Evolutionary conservation across 441 rosid species (phyloP), one percentile per base, ranked within the genome.

Genomic region (Adansonia madagascariensis): DNA sequence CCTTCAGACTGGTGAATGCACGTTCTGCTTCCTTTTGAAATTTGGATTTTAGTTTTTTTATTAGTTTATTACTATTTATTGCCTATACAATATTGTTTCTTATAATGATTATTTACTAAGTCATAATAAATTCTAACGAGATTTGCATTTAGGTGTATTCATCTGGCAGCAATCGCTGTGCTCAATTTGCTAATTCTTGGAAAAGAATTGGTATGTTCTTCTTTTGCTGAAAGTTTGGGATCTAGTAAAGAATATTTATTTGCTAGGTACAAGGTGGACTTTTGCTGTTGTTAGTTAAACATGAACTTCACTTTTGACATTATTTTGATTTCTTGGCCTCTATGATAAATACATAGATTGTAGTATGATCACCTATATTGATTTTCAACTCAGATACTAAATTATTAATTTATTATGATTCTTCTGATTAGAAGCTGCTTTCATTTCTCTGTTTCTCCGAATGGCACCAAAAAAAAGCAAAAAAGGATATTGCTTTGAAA

Each of bases 91-190:
- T 47, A 60, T 71, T 65, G 3, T 24, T n/a, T 61, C 43, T 61
- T 69, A 17, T 35, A 0, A 3, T 53, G 24, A 15, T 22, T 17
- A 24, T 57, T 44, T 77, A 50, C 71, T 18, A 7, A 8, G 55
- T 6, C 27, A 18, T 41, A 31, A 73, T 41, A 24, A 56, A 49
- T 68, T 17, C 71, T 78, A n/a, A 69, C 72, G 74, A 61, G 72
- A 79, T 81, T 78, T 71, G 5, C 41, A 20, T 78, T 27, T 83
- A 95, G 99, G 84, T 92, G 68, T 94, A 90, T 85, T 88, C 99
- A 74, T 85, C 83, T 67, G 92, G 93, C 82, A 95, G 97, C 88
- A 80, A 77, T 60, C 90, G 75, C 73, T 91, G 90, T 85, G 90
- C 90, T 74, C 92, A 85, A n/a, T 88, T 82, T 84, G 78, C 80